Conservation (phyloP, 1,284 basidiomycete species). For the Schizopora paradoxa region DNA sequence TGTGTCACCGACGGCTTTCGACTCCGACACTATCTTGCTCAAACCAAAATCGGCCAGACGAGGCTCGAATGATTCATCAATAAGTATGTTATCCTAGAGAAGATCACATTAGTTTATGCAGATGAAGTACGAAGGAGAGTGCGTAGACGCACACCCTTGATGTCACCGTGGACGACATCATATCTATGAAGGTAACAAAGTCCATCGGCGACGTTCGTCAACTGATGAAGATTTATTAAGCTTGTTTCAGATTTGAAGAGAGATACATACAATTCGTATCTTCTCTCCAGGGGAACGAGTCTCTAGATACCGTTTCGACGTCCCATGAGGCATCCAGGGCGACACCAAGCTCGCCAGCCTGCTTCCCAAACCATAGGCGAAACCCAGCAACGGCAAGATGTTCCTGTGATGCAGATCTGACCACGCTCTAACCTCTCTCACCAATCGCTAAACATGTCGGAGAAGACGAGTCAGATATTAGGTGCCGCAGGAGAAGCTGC, state of each 20-base stretch:
- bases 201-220: slow-evolving; percentile 15
- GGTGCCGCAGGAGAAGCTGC: background rate
- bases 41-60: slow-evolving; percentile 16
- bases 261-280: slow-evolving; percentile 8
- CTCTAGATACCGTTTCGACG: slow-evolving; percentile 7
- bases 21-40: slow-evolving; percentile 11
- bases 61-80: slow-evolving; percentile 12
- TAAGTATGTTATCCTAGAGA: slow-evolving; percentile 13
- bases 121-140: background rate
- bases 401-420: slow-evolving; percentile 13
- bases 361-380: slow-evolving; percentile 12
- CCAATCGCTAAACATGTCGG: slow-evolving; percentile 5
- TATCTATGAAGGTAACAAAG: slow-evolving; percentile 15
- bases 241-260: background rate
- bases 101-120: background rate
- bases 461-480: background rate
- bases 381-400: slow-evolving; percentile 14
- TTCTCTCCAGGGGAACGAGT: slow-evolving; percentile 5
- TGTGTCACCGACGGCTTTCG: background rate
- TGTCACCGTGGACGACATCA: slow-evolving; percentile 16
- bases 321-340: slow-evolving; percentile 16
- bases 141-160: slow-evolving; percentile 11
- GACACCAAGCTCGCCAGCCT: slow-evolving; percentile 16
- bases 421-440: slow-evolving; percentile 14
- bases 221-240: slow-evolving; percentile 4